A percentile compares a stretch with the other conserved stretches of the same genome.
Evolutionary conservation across 306 rosid genomes (phyloP).

Genomic region (Pyrus bretschneideri): DNA sequence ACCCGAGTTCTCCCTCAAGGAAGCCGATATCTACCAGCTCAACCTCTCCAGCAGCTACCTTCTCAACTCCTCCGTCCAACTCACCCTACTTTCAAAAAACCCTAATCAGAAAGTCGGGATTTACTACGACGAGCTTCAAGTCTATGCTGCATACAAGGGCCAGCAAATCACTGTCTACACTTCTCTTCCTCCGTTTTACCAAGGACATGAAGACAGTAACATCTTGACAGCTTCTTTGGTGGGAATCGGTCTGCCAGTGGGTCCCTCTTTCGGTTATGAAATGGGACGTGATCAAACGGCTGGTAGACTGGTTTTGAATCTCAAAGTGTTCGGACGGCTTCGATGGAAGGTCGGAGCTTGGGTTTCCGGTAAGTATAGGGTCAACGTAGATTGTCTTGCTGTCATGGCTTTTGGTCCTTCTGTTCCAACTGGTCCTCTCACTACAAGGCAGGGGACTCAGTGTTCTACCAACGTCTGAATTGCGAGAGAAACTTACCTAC

Average conservation of each 20-base stretch:
- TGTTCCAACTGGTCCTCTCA: conserved; percentile 40
- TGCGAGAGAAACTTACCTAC: not conserved
- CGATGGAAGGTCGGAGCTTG: conserved; percentile 92
- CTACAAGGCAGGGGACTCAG: conserved; percentile 45
- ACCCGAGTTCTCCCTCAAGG: conserved; percentile 67
- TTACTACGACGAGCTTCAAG: conserved; percentile 67
- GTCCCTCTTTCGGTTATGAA: conserved; percentile 72
- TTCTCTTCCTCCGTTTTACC: conserved; percentile 75
- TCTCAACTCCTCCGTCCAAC: conserved; percentile 76
- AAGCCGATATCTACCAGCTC: conserved; percentile 67
- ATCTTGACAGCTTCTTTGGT: conserved; percentile 58
- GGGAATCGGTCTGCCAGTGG: conserved; percentile 55
- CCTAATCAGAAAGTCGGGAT: conserved; percentile 78
- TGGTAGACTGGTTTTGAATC: conserved; percentile 51
- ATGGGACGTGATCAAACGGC: conserved; percentile 58
- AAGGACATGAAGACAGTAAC: conserved; percentile 53
- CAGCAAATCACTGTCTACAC: conserved; percentile 65
- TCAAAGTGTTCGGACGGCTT: conserved; percentile 60
- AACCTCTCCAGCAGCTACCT: conserved; percentile 48
- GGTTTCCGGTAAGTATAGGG: conserved; percentile 80
- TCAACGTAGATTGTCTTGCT: conserved; percentile 67
- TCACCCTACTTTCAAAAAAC: conserved; percentile 65
- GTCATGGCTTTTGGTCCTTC: conserved; percentile 52
- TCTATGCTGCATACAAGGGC: conserved; percentile 63
- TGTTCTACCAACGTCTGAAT: conserved; percentile 68